Percentiles rank a stretch among this genome's conserved stretches.
These are phyloP conservation scores for Penicillium coffeae DNA, from an alignment of 495 filamentous ascomycete species.

Conservation along the genomic window DNA sequence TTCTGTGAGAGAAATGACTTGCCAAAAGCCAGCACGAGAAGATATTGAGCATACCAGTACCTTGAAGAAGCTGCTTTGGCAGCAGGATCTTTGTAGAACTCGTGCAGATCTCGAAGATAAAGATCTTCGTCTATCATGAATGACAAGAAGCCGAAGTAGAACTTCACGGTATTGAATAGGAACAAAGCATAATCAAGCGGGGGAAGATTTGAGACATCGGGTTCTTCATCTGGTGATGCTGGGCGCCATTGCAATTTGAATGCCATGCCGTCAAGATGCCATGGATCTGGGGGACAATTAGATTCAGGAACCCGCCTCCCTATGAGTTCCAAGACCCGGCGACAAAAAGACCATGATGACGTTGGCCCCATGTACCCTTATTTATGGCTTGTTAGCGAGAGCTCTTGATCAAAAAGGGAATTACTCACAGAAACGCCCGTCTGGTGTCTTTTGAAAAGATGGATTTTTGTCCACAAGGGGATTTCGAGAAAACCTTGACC, in stretches of 20 bases:
- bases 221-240: constrained; percentile 20
- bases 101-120: constrained; percentile 29
- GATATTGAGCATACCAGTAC: constrained; percentile 37
- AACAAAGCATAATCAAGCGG: constrained; percentile 35
- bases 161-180: constrained; percentile 36
- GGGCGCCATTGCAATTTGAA: constrained; percentile 38
- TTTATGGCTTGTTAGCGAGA: too few relatives aligned
- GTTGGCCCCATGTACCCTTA: constrained; percentile 35
- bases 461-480: constrained; percentile 28
- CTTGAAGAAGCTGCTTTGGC: constrained; percentile 22
- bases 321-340: constrained; percentile 26
- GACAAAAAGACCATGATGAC: constrained; percentile 35
- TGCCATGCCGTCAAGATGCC: constrained; percentile 34
- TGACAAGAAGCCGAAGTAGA: constrained; percentile 35
- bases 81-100: constrained; percentile 27
- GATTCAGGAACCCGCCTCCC: constrained; percentile 24
- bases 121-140: constrained; percentile 35
- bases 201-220: constrained; percentile 32
- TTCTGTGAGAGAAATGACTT: constrained; percentile 34
- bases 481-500: constrained; percentile 26
- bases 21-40: constrained; percentile 39
- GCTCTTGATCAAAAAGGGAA: not conserved
- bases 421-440: constrained; percentile 27
- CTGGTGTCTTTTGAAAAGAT: constrained; percentile 26
- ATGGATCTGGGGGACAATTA: constrained; percentile 25